Evolutionary conservation across 208 protist genomes (phyloP), one percentile per base, ranked within the genome.

Genomic region (Trypanosoma congolense): DNA sequence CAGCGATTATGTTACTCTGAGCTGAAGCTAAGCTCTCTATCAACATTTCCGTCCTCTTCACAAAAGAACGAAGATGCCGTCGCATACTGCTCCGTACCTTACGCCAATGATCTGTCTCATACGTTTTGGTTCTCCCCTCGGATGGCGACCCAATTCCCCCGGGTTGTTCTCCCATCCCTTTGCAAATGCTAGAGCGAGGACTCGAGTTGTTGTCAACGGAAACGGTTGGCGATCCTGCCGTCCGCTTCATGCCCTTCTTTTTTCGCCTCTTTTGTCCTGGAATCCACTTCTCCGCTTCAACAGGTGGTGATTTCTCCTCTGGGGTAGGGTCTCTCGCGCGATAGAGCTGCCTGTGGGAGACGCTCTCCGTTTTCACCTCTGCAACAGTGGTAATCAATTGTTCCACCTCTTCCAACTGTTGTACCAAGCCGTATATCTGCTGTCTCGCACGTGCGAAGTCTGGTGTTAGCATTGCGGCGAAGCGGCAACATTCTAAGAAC

Each of bases 401-500:
- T 50, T 84, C 70, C 18, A 70, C 66, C 51, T 82, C 75, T 56
- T 87, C 76, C 0, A 85, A 52, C 35, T 74, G 61, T 29, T 61
- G 71, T 51, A 92, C 56, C 71, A 92, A 63, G 9, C 61, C 73
- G 25, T 68, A 71, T 30, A 92, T 38, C 31, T 77, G 71, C 43
- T 56, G 66, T 31, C 66, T 66, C 24, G 65, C 66, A 12, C 53
- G 43, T 14, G 59, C 56, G 51, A 93, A 90, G 30, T 26, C 49
- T 4, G 61, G 57, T 0, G 55, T 69, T 46, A 78, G 69, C 30
- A 88, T 72, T 10, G 75, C 77, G 43, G 75, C 70, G 60, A 88
- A 88, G 43, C 71, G 72, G 54, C 81, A 90, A 21, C 77, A 66
- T 30, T 68, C 45, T 49, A 93, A 25, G 54, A 90, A 93, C n/a